Evolutionary conservation across 371 early-diverging fungal genomes (phyloP).

Genomic region (Haplosporangium sp.): DNA sequence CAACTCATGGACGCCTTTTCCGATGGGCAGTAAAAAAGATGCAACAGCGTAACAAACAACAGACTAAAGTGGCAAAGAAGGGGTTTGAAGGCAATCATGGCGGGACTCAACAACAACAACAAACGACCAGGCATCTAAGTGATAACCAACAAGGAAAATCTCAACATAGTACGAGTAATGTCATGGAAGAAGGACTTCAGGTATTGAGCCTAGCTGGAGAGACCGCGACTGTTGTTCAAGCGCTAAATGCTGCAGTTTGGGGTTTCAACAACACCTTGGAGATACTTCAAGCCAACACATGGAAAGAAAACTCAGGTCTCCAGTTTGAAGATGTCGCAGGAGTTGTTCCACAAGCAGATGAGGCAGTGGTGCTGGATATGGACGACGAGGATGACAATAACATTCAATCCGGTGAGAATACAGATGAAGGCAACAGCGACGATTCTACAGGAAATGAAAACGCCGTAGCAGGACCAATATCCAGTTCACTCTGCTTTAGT

Average conservation of each 20-base stretch:
- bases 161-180: not conserved
- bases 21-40: slow-evolving; percentile 18
- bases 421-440: not conserved
- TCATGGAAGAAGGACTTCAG: slow-evolving; percentile 10
- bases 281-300: slow-evolving; percentile 11
- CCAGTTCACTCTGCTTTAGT: not conserved
- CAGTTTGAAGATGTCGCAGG: not conserved
- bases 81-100: not conserved
- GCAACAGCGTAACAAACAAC: not conserved
- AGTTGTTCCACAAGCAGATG: not conserved
- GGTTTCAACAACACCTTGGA: slow-evolving; percentile 12
- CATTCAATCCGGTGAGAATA: not conserved
- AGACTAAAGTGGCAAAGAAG: not conserved
- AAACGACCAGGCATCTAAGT: not conserved
- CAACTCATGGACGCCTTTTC: slow-evolving; percentile 15
- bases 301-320: slow-evolving; percentile 6
- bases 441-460: not conserved
- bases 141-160: not conserved
- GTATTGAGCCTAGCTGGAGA: slow-evolving; percentile 22
- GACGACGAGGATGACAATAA: not conserved
- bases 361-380: not conserved
- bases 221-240: slow-evolving; percentile 11
- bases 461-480: not conserved
- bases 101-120: not conserved
- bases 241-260: slow-evolving; percentile 8